Evolutionary conservation across 2,329 filamentous ascomycete genomes (phyloP).

Genomic region (Nemania serpens): DNA sequence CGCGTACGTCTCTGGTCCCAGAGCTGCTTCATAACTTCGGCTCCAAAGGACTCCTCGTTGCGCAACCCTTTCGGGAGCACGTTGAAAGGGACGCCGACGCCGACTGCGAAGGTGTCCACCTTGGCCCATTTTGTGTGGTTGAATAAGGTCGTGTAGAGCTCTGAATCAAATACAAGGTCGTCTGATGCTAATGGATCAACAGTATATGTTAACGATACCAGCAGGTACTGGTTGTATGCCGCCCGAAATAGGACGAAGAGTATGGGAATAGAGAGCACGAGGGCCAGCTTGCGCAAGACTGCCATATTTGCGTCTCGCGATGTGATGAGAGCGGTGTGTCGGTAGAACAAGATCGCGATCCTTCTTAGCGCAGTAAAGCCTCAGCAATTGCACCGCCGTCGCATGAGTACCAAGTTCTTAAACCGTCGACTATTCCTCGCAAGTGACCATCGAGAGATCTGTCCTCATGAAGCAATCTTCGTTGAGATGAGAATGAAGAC

Average conservation of each 20-base stretch:
- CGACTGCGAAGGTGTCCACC: slow-evolving; percentile 27
- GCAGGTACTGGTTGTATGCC: slow-evolving; percentile 26
- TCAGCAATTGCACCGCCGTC: background rate
- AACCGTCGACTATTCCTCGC: background rate
- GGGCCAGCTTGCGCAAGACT: slow-evolving; percentile 27
- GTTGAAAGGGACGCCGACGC: slow-evolving; percentile 23
- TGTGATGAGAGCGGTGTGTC: slow-evolving; percentile 1
- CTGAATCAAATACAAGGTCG: slow-evolving; percentile 27
- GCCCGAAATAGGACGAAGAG: slow-evolving; percentile 18
- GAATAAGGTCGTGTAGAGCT: slow-evolving; percentile 27
- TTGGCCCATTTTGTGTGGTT: slow-evolving; percentile 27
- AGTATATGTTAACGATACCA: slow-evolving; percentile 25
- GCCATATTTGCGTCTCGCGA: slow-evolving; percentile 17
- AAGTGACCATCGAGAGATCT: slow-evolving; percentile 21
- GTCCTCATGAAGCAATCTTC: slow-evolving; percentile 23
- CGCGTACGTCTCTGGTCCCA: slow-evolving; percentile 31
- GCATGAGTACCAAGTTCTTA: background rate
- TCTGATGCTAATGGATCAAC: slow-evolving; percentile 26
- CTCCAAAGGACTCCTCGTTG: slow-evolving; percentile 22
- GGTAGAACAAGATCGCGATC: background rate
- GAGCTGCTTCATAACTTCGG: slow-evolving; percentile 28
- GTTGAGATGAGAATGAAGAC: slow-evolving; percentile 16
- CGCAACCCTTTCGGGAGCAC: slow-evolving; percentile 14
- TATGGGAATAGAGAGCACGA: slow-evolving; percentile 17
- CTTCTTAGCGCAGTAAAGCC: background rate